Base-by-base conservation (phyloP, 1,139 yeast genomes). In the Nakaseomyces delphensis region DNA sequence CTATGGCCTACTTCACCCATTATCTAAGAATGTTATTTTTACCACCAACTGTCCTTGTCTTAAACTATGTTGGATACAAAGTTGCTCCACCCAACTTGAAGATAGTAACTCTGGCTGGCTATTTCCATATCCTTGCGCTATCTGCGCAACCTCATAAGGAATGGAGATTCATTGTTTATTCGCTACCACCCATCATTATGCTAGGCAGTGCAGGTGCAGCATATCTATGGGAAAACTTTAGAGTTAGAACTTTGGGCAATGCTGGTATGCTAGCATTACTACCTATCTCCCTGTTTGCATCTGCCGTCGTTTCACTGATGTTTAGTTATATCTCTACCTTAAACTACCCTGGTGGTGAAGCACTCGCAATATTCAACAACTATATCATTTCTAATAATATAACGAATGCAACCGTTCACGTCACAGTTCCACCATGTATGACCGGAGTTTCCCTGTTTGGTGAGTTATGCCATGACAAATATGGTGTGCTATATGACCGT, bases 101-200 rank as follows among this genome's bases (percentile, higher is more conserved):
- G 20, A 55, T 71, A 3, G 51, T 71, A 10, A 65, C 71, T 0
- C 51, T 70, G 7, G 67, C 86, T 0, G 65, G 83, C 0, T 30
- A 78, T 3, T 42, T 76, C 9, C 89, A 68, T 57, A 70, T 86
- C 24, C 52, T 68, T 2, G 59, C 75, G 2, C 73, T 87, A 73
- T 87, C 96, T 0, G 60, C 81, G 43, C 94, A 83, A 59, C 91
- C 94, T 1, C 97, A 89, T 54, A 91, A 89, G 60, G 97, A 91
- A 66, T 86, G 95, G 95, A 73, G 97, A 52, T 91, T 89, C 53
- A 77, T 91, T 41, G 66, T 82, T 13, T 91, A 89, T 57, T 68
- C 78, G 0, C 65, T 81, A 9, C 96, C 97, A 2, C 67, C 83
- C 0, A 61, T 85, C 45, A 75, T 83, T 0, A 56, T 81, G 28